Percentiles rank a stretch among this genome's conserved stretches.
These are phyloP conservation scores for Cyclaneusma minus DNA, from an alignment of 2,329 filamentous ascomycete species.

Conservation along the genomic window DNA sequence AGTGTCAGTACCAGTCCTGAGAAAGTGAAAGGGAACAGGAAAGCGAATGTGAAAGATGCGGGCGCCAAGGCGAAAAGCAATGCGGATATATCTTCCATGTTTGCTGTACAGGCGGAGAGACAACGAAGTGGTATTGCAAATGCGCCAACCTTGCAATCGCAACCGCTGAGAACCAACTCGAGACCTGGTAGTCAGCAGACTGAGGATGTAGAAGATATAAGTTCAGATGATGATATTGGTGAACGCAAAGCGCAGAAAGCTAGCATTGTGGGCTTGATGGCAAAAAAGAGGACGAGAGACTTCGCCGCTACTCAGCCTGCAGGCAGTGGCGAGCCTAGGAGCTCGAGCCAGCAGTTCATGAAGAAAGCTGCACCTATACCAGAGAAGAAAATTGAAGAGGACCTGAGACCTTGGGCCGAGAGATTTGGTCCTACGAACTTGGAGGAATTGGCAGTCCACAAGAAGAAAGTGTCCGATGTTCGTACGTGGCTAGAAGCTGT, in stretches of 20 bases:
- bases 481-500: conserved; percentile 68
- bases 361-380: conserved; percentile 22
- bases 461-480: conserved; percentile 83
- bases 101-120: conserved; percentile 43
- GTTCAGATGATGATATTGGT: conserved; percentile 43
- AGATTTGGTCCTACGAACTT: conserved; percentile 61
- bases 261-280: conserved; percentile 40
- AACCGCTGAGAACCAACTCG: conserved; percentile 13
- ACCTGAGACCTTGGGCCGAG: conserved; percentile 73
- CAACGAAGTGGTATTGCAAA: conserved; percentile 12
- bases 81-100: conserved; percentile 41
- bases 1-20: conserved; percentile 28
- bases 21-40: conserved; percentile 23
- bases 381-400: conserved; percentile 25
- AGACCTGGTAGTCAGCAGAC: background rate
- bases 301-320: conserved; percentile 14
- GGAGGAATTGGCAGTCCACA: conserved; percentile 84
- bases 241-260: conserved; percentile 32
- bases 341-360: conserved; percentile 35
- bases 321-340: conserved; percentile 10
- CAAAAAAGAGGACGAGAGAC: conserved; percentile 34
- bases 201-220: conserved; percentile 15
- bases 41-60: conserved; percentile 30
- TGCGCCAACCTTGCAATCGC: conserved; percentile 37
- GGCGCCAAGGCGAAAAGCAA: no score